These are phyloP conservation scores for Clathrus columnatus DNA, from an alignment of 768 basidiomycete species.

Conservation along the genomic window DNA sequence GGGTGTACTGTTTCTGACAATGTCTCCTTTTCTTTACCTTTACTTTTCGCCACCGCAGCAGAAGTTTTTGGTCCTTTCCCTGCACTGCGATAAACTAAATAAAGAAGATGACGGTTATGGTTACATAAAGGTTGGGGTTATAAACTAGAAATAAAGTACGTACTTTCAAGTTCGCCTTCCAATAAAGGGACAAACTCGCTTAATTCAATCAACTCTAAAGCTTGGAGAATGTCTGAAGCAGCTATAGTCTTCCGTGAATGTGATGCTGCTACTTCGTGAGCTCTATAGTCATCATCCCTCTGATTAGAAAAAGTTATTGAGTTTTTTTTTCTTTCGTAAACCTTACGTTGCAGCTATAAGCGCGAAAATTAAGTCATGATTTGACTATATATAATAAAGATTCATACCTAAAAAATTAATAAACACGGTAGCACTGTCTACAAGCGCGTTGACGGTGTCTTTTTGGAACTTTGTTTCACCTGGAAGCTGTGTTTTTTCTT, in stretches of 20 bases:
- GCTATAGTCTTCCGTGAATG: slow-evolving; percentile 28
- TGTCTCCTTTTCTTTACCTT: slow-evolving; percentile 2
- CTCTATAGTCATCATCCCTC: slow-evolving; percentile 17
- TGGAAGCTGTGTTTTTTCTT: slow-evolving; percentile 26
- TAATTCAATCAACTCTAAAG: slow-evolving; percentile 12
- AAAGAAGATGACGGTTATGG: not conserved
- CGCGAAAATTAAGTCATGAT: not conserved
- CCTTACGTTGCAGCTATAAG: slow-evolving; percentile 25
- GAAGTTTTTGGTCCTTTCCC: not conserved
- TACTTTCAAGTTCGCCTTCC: slow-evolving; percentile 11
- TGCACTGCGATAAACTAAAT: slow-evolving; percentile 4
- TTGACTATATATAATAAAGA: not conserved
- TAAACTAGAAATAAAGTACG: not conserved
- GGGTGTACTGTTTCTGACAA: not conserved
- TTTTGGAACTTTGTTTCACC: slow-evolving; percentile 33
- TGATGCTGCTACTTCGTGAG: slow-evolving; percentile 28
- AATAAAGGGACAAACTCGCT: slow-evolving; percentile 7
- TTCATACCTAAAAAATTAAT: slow-evolving; percentile 34
- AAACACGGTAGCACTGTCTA: slow-evolving; percentile 34
- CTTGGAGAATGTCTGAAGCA: slow-evolving; percentile 30
- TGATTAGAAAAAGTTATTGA: not conserved
- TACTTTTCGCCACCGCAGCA: not conserved
- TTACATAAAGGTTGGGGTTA: not conserved
- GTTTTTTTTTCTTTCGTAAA: not conserved
- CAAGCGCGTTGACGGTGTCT: slow-evolving; percentile 30